These are phyloP conservation scores for Acorus calamus DNA, from an alignment of 106 monocot species.

Conservation along the genomic window DNA sequence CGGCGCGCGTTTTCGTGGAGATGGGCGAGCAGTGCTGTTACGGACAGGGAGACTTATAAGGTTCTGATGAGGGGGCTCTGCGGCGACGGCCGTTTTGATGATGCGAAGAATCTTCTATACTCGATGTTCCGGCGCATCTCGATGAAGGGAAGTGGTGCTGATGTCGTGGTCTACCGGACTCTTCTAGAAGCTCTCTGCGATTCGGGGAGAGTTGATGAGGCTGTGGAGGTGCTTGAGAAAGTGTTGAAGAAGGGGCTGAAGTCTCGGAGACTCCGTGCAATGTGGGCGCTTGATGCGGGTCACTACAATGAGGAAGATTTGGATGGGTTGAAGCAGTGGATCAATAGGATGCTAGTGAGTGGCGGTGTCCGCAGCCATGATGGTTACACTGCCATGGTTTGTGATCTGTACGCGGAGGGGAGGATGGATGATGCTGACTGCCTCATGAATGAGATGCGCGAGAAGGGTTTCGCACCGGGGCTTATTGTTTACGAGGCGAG, in stretches of 20 bases:
- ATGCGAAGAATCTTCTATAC: constrained; percentile 72
- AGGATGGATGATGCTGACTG: constrained; percentile 38
- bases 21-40: constrained; percentile 43
- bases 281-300: constrained; percentile 29
- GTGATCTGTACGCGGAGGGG: constrained; percentile 64
- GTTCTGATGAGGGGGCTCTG: constrained; percentile 58
- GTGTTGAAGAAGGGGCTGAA: constrained; percentile 71
- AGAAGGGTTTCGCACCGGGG: constrained; percentile 49
- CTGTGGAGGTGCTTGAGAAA: constrained; percentile 60
- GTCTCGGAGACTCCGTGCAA: constrained; percentile 32
- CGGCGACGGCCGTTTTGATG: constrained; percentile 48
- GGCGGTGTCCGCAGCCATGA: constrained; percentile 57
- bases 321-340: constrained; percentile 49
- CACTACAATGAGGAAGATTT: neutral
- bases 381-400: constrained; percentile 46
- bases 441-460: constrained; percentile 65
- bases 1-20: constrained; percentile 42
- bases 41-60: constrained; percentile 56
- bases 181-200: constrained; percentile 58
- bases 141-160: constrained; percentile 64
- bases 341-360: constrained; percentile 45
- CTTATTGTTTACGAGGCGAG: constrained; percentile 53
- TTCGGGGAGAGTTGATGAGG: constrained; percentile 37
- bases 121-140: constrained; percentile 83
- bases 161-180: constrained; percentile 58